phyloP scores from a whole-genome alignment of 2,329 filamentous ascomycete genomes.

The Beauveria varroae region DNA sequence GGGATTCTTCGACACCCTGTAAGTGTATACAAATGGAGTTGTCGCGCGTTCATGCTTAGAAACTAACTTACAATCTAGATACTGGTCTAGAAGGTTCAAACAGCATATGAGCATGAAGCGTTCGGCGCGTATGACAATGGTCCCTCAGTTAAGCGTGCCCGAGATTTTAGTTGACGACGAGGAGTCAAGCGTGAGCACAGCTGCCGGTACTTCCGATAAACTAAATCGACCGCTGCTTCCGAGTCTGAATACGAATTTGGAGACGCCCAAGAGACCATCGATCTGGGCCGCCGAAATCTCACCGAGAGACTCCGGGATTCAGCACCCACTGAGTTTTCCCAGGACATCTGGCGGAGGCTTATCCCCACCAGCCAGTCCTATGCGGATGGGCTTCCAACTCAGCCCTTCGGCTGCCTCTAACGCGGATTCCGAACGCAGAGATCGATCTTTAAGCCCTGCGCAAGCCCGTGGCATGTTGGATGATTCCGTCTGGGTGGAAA shows the following conservation, averaged over 20 bases:
- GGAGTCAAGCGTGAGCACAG: slow-evolving; percentile 34
- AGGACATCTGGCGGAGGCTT: slow-evolving; percentile 35
- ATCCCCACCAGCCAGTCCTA: slow-evolving; percentile 37
- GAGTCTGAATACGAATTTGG: slow-evolving; percentile 3
- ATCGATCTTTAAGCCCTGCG: slow-evolving; percentile 63
- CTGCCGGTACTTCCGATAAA: slow-evolving; percentile 23
- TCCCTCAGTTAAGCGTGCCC: slow-evolving; percentile 76
- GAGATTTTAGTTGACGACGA: slow-evolving; percentile 87
- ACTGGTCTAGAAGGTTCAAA: slow-evolving; percentile 79
- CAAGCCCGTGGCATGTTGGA: slow-evolving; percentile 81
- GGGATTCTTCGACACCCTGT: slow-evolving; percentile 92
- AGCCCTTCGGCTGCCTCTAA: slow-evolving; percentile 27
- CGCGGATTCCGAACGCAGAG: slow-evolving; percentile 47
- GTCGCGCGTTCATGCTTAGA: background rate
- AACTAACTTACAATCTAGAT: slow-evolving; percentile 33
- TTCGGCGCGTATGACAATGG: slow-evolving; percentile 64
- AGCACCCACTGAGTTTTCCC: slow-evolving; percentile 49
- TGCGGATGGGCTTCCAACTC: slow-evolving; percentile 53
- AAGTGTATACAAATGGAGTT: slow-evolving; percentile 23
- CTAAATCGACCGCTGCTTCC: background rate
- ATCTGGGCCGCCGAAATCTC: slow-evolving; percentile 7
- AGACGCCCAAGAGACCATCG: background rate
- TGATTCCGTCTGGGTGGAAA: slow-evolving; percentile 88
- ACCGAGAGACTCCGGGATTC: slow-evolving; percentile 5
- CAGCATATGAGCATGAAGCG: slow-evolving; percentile 65